Evolutionary conservation across 495 filamentous ascomycete genomes (phyloP), one percentile per base, ranked within the genome.

Genomic region (Ramalina peruviana): DNA sequence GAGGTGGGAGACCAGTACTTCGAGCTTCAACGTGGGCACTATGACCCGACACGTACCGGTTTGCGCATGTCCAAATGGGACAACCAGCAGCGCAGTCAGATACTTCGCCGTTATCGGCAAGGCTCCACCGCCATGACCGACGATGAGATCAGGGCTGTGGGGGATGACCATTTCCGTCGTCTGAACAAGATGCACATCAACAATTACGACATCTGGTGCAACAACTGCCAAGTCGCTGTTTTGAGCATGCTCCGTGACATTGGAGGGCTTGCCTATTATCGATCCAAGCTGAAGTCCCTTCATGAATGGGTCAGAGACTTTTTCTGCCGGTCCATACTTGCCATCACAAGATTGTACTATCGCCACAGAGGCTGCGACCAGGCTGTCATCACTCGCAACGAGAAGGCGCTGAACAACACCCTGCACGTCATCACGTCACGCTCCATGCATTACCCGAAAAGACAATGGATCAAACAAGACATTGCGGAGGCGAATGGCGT

Each of bases 1-100:
- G 21, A 52, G 36, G 50, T 52, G 19, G 43, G 50, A n/a, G 50
- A 52, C 21, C 50, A 52, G n/a, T 52, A 45, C 23, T 52, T 46
- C 43, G 50, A 52, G 36, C 50, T 52, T 30, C 50, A 52, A 39
- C 41, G 50, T 17, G 50, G 26, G n/a, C 46, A 52, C 20, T 33
- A 25, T 25, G 50, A 52, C 30, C 50, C 50, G 13, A 43, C 42
- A 23, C 50, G 41, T 6, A 52, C 50, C 20, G 50, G 50, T 16
- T 33, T 52, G 26, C 41, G 42, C 1, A 46, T 52, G 50, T 52
- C 50, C 26, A 38, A 52, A 27, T 52, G 50, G 50, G 42, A 52
- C 38, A 3, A 52, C 17, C 39, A 52, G 10, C 26, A 43, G 17
- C 20, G 37, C 19, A 36, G 16, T 30, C 41, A 52, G 42, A 52